Percentiles rank a stretch among this genome's conserved stretches.
Conservation (phyloP, 1,284 basidiomycete species). For the Tilletia walkeri region DNA sequence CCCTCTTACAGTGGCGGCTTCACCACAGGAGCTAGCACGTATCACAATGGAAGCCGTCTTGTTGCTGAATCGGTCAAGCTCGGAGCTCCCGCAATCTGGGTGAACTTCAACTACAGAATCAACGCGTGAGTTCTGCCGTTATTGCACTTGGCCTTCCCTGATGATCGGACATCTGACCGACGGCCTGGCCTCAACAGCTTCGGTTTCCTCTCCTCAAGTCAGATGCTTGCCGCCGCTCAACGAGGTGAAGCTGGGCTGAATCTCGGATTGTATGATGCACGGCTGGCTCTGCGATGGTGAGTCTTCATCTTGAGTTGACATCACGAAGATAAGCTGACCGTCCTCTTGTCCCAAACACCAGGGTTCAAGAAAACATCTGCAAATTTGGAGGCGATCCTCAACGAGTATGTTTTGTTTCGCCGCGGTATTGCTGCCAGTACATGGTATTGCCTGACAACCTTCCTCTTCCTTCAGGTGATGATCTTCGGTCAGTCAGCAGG, state of each 20-base stretch:
- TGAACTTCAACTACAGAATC: slow-evolving; percentile 29
- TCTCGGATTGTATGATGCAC: slow-evolving; percentile 9
- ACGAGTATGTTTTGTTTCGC: neutral
- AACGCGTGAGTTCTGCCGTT: neutral
- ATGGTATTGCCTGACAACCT: neutral
- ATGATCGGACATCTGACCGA: neutral
- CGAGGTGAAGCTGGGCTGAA: neutral
- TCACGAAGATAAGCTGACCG: neutral
- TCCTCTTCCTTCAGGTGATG: neutral
- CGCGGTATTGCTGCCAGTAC: neutral
- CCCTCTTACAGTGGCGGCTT: slow-evolving; percentile 29
- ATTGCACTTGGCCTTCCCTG: neutral
- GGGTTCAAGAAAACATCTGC: slow-evolving; percentile 4
- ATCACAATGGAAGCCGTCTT: slow-evolving; percentile 30
- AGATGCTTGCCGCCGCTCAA: neutral
- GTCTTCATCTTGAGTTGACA: neutral
- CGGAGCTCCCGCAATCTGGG: slow-evolving; percentile 27
- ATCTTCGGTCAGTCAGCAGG: slow-evolving; percentile 14
- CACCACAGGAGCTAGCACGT: slow-evolving; percentile 23
- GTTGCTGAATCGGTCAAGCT: slow-evolving; percentile 29
- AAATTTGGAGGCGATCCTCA: slow-evolving; percentile 12
- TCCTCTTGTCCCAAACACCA: neutral
- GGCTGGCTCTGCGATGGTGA: slow-evolving; percentile 3
- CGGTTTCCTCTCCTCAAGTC: slow-evolving; percentile 2
- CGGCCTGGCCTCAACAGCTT: neutral